Evolutionary conservation across 2,329 filamentous ascomycete species (phyloP).

Genomic region (Cryphonectria japonica): DNA sequence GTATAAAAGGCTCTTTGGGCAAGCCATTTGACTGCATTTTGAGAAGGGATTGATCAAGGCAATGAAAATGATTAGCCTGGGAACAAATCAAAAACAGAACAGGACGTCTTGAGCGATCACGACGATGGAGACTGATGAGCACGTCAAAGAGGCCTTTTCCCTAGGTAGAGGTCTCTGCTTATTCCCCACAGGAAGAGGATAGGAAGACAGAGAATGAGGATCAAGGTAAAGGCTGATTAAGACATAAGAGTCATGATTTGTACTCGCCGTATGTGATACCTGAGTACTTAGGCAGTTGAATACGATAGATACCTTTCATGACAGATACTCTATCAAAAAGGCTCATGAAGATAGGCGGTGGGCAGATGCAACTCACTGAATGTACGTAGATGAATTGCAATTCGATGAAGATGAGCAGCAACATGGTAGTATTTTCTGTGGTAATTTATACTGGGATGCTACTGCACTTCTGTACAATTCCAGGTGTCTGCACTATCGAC

Average conservation of each 20-base stretch:
- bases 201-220: background rate
- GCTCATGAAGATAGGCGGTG: background rate
- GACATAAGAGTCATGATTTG: background rate
- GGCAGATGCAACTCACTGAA: background rate
- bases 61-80: background rate
- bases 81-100: background rate
- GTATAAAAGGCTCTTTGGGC: background rate
- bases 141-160: background rate
- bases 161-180: background rate
- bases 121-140: background rate
- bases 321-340: background rate
- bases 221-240: background rate
- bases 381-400: background rate
- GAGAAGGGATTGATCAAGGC: no score
- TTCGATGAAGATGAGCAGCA: background rate
- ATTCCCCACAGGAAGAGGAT: background rate
- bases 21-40: background rate
- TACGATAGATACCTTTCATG: background rate
- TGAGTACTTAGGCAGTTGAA: no score
- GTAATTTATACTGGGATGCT: background rate
- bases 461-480: conserved; percentile 11
- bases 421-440: background rate
- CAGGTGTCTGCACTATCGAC: conserved; percentile 24
- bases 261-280: background rate
- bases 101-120: background rate